These are phyloP conservation scores for Phanerochaete carnosa DNA, from an alignment of 768 basidiomycete species.

Conservation along the genomic window DNA sequence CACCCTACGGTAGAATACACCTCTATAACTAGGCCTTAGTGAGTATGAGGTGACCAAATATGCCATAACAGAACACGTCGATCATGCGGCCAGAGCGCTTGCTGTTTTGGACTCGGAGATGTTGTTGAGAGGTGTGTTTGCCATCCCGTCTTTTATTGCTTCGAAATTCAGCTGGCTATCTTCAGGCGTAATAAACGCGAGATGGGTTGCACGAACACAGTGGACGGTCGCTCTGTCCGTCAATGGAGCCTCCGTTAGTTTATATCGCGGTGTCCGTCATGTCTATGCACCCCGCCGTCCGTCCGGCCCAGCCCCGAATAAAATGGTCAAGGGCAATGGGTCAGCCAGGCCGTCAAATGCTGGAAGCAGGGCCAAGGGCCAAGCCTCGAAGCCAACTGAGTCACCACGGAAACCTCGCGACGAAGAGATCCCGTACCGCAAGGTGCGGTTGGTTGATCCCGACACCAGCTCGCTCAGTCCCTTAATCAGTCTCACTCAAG, in stretches of 20 bases:
- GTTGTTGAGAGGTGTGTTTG: not conserved
- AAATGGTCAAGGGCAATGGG: not conserved
- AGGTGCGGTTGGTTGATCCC: conserved; percentile 48
- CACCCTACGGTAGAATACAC: not conserved
- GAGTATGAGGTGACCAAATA: not conserved
- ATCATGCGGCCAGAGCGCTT: not conserved
- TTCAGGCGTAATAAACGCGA: not conserved
- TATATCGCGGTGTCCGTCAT: not conserved
- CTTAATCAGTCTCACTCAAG: conserved; percentile 31
- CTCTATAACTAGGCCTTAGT: not conserved
- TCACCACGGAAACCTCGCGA: conserved; percentile 14
- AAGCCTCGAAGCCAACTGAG: not conserved
- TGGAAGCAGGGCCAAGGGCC: not conserved
- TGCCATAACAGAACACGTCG: not conserved
- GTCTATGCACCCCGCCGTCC: not conserved
- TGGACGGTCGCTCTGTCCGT: not conserved
- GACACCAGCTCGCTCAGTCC: conserved; percentile 37
- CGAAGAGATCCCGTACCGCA: conserved; percentile 38
- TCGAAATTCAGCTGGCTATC: not conserved
- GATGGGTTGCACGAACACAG: not conserved
- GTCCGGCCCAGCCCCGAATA: not conserved
- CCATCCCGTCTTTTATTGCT: not conserved
- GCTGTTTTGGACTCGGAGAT: not conserved
- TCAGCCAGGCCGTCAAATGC: not conserved
- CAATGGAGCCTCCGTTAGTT: not conserved